A percentile compares a stretch with the other conserved stretches of the same genome.
phyloP scores from a whole-genome alignment of 2,329 filamentous ascomycete genomes.

The Incumbomyces lentus region DNA sequence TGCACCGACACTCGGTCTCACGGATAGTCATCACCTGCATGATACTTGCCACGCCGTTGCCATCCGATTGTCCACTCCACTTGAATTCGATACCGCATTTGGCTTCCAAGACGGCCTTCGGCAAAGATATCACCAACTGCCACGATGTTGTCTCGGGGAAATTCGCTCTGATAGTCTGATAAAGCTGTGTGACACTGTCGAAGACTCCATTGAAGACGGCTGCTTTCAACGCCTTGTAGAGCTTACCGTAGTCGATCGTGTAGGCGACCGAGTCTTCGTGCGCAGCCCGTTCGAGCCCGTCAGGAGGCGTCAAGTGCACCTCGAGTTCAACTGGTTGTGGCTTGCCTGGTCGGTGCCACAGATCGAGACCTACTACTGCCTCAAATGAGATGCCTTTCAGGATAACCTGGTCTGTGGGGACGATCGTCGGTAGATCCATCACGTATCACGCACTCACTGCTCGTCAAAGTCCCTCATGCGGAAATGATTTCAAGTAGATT shows the following conservation, averaged over 20 bases:
- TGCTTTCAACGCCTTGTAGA: constrained; percentile 32
- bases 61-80: constrained; percentile 19
- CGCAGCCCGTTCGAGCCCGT: constrained; percentile 29
- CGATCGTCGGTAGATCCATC: background rate
- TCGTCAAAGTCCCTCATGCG: too few relatives aligned
- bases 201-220: constrained; percentile 8
- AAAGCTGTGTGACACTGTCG: constrained; percentile 8
- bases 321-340: constrained; percentile 36
- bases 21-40: constrained; percentile 31
- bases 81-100: constrained; percentile 33
- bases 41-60: constrained; percentile 9
- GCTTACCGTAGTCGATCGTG: constrained; percentile 38
- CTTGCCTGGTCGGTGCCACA: constrained; percentile 37
- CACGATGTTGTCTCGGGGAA: constrained; percentile 2
- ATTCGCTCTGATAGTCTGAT: constrained; percentile 2
- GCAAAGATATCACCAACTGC: constrained; percentile 22
- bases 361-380: constrained; percentile 33
- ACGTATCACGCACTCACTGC: too few relatives aligned
- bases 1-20: constrained; percentile 34
- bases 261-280: constrained; percentile 34
- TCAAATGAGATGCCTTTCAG: constrained; percentile 36
- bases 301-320: constrained; percentile 34
- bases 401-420: constrained; percentile 20
- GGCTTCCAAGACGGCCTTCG: constrained; percentile 36
- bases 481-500: too few relatives aligned